Conservation (phyloP, 345 rosid genomes). For the Heritiera littoralis region DNA sequence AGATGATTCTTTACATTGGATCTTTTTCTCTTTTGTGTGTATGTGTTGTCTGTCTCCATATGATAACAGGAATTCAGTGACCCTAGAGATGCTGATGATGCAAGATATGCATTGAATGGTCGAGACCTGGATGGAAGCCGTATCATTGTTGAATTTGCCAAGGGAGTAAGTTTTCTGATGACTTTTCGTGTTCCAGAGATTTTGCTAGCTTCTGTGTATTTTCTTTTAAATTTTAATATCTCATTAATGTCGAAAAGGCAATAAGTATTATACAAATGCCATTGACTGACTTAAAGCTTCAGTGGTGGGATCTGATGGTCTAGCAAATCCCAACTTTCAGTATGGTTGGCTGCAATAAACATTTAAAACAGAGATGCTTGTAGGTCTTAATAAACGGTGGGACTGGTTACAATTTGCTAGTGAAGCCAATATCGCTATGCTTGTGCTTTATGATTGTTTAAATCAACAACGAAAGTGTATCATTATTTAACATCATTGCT, state of each 20-base stretch:
- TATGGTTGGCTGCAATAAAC: neutral
- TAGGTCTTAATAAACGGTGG: neutral
- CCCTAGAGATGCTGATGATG: slow-evolving; percentile 85
- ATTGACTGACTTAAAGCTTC: neutral
- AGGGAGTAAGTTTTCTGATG: slow-evolving; percentile 50
- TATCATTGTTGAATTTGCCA: slow-evolving; percentile 73
- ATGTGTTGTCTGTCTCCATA: neutral
- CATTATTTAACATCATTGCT: neutral
- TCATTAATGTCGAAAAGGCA: neutral
- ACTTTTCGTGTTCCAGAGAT: neutral
- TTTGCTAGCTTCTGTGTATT: neutral
- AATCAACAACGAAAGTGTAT: neutral
- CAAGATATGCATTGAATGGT: slow-evolving; percentile 71
- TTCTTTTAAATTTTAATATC: neutral
- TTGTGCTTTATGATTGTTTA: neutral
- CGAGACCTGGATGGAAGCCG: slow-evolving; percentile 76
- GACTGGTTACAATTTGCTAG: neutral
- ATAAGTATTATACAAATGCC: too few species aligned
- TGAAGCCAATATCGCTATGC: neutral
- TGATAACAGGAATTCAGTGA: slow-evolving; percentile 70
- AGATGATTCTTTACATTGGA: slow-evolving; percentile 31
- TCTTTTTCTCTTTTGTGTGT: neutral
- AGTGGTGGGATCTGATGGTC: neutral
- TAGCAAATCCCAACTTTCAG: neutral
- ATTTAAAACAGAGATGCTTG: neutral